Evolutionary conservation across 768 basidiomycete genomes (phyloP).

Genomic region (Termitomyces sp.): DNA sequence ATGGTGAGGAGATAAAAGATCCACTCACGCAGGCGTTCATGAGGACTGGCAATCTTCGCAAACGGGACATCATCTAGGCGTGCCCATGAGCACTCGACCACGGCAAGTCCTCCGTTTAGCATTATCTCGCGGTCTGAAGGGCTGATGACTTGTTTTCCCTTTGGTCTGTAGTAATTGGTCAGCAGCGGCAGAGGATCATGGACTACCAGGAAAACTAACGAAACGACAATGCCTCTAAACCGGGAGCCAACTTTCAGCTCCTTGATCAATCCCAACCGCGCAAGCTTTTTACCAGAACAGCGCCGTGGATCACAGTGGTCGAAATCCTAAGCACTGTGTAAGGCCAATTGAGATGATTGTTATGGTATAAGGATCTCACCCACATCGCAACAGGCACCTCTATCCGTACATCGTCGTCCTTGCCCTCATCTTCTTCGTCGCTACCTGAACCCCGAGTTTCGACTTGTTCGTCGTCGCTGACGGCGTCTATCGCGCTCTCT

Average conservation of each 20-base stretch:
- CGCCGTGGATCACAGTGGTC: constrained; percentile 93
- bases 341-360: neutral
- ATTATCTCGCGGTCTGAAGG: constrained; percentile 85
- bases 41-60: constrained; percentile 85
- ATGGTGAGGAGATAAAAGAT: neutral
- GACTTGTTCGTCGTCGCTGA: constrained; percentile 33
- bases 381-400: constrained; percentile 93
- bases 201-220: constrained; percentile 51
- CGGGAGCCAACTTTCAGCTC: constrained; percentile 80
- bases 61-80: constrained; percentile 94
- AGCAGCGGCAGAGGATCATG: neutral
- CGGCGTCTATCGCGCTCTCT: constrained; percentile 53
- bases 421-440: constrained; percentile 24
- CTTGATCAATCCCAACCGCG: constrained; percentile 79
- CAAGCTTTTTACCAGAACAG: constrained; percentile 83
- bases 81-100: constrained; percentile 99
- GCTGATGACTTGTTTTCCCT: constrained; percentile 73
- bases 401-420: constrained; percentile 32
- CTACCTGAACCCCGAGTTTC: constrained; percentile 18
- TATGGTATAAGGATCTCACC: constrained; percentile 48
- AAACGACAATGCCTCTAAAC: constrained; percentile 91
- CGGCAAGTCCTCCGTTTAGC: constrained; percentile 73
- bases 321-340: constrained; percentile 67
- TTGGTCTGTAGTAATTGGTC: constrained; percentile 52
- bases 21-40: constrained; percentile 80